A percentile compares a stretch with the other conserved stretches of the same genome.
These are phyloP conservation scores for Rhodotorula diobovata DNA, from an alignment of 768 basidiomycete species.

Conservation along the genomic window DNA sequence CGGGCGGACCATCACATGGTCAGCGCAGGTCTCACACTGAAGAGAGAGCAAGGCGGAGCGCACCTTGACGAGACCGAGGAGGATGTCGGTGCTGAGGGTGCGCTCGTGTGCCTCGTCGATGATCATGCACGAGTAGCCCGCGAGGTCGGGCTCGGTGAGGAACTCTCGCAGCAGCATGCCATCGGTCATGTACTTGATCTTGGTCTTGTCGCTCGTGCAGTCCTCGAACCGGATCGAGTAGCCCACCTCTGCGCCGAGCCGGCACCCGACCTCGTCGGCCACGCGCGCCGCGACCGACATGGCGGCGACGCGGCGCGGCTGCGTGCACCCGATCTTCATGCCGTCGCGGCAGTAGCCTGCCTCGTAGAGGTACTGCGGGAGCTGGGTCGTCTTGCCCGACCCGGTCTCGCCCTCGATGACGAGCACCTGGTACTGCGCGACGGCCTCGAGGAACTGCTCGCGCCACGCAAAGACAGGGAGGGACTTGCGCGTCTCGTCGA, in stretches of 20 bases:
- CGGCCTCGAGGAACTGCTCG: conserved; percentile 78
- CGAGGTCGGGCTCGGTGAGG: conserved; percentile 92
- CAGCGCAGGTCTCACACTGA: conserved; percentile 30
- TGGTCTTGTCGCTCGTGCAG: conserved; percentile 97
- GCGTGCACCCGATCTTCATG: conserved; percentile 88
- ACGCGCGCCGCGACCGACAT: conserved; percentile 99
- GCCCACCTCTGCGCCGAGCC: conserved; percentile 97
- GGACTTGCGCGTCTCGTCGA: conserved; percentile 89
- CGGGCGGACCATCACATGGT: conserved; percentile 40
- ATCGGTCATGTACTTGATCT: conserved; percentile 97
- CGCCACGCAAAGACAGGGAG: conserved; percentile 88
- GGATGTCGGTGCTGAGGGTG: conserved; percentile 94
- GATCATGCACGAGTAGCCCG: conserved; percentile 87
- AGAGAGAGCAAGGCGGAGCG: conserved; percentile 45
- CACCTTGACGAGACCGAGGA: conserved; percentile 98
- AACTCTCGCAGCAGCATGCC: conserved; percentile 97
- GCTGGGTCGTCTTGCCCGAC: conserved; percentile 96
- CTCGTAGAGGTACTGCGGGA: conserved; percentile 97
- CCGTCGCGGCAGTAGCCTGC: conserved; percentile 88
- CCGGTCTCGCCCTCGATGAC: conserved; percentile 98
- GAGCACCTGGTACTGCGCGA: conserved; percentile 85
- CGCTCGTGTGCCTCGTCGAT: conserved; percentile 99
- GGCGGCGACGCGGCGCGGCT: conserved; percentile 95
- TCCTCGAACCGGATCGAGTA: conserved; percentile 99
- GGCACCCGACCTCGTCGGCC: conserved; percentile 95